A percentile compares a stretch with the other conserved stretches of the same genome.
These are phyloP conservation scores for Saccharomycopsis hybrid DNA, from an alignment of 1,139 yeast species.

Conservation along the genomic window DNA sequence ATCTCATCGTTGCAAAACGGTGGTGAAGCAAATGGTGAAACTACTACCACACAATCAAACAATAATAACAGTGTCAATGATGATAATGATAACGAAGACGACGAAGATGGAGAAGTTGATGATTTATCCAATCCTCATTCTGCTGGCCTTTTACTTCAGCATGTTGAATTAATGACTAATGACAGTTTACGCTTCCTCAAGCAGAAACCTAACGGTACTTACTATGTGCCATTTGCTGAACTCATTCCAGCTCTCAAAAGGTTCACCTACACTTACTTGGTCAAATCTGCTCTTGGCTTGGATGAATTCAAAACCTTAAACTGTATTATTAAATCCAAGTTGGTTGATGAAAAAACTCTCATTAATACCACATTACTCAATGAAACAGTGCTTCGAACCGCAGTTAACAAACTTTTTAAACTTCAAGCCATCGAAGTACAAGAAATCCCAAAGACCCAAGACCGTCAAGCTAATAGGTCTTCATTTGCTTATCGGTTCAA, in stretches of 20 bases:
- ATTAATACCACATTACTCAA: slow-evolving; percentile 16
- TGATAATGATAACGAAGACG: slow-evolving; percentile 25
- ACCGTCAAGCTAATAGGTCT: slow-evolving; percentile 61
- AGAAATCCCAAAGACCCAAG: slow-evolving; percentile 76
- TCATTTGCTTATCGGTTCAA: slow-evolving; percentile 79
- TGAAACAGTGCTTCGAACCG: slow-evolving; percentile 17
- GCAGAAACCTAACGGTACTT: slow-evolving; percentile 39
- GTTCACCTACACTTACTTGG: slow-evolving; percentile 79
- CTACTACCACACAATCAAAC: not conserved
- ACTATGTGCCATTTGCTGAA: slow-evolving; percentile 40
- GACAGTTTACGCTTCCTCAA: slow-evolving; percentile 42
- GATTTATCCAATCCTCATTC: slow-evolving; percentile 15
- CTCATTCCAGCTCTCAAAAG: slow-evolving; percentile 68
- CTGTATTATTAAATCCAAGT: slow-evolving; percentile 16
- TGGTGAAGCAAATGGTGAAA: slow-evolving; percentile 3
- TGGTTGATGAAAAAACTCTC: slow-evolving; percentile 20
- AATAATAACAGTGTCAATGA: slow-evolving; percentile 19
- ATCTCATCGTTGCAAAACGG: slow-evolving; percentile 5
- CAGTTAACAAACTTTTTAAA: slow-evolving; percentile 29
- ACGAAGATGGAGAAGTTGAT: slow-evolving; percentile 23
- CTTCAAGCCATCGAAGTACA: slow-evolving; percentile 67
- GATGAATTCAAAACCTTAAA: slow-evolving; percentile 24
- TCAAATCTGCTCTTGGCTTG: slow-evolving; percentile 73
- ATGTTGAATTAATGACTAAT: slow-evolving; percentile 54
- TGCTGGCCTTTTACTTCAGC: slow-evolving; percentile 33